A percentile compares a stretch with the other conserved stretches of the same genome.
phyloP scores from a whole-genome alignment of 495 filamentous ascomycete species.

The Trichocladium uniseriatum region DNA sequence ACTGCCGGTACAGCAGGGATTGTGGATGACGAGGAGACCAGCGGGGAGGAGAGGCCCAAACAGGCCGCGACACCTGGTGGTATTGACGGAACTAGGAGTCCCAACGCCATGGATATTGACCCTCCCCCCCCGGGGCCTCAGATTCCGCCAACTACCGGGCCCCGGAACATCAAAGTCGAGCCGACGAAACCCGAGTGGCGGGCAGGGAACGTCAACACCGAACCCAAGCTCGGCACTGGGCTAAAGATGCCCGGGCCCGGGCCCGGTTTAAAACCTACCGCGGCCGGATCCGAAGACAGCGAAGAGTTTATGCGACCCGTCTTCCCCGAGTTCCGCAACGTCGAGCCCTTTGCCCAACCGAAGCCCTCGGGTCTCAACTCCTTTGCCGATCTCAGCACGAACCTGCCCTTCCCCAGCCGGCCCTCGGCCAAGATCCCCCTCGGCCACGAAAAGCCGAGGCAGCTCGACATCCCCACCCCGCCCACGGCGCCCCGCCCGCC shows the following conservation, averaged over 20 bases:
- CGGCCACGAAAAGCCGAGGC: constrained; percentile 22
- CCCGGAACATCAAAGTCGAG: constrained; percentile 39
- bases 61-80: constrained; percentile 8
- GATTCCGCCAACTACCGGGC: constrained; percentile 15
- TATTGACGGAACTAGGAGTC: constrained; percentile 22
- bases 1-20: constrained; percentile 36
- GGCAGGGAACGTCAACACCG: constrained; percentile 29
- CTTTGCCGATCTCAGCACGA: constrained; percentile 55
- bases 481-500: constrained; percentile 48
- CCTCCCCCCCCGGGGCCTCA: constrained; percentile 26
- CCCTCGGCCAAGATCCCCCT: constrained; percentile 41
- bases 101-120: constrained; percentile 51
- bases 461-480: constrained; percentile 49
- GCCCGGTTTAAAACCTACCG: constrained; percentile 17
- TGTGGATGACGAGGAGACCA: constrained; percentile 37
- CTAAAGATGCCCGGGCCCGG: constrained; percentile 14
- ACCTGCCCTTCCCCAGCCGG: constrained; percentile 64
- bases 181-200: constrained; percentile 43
- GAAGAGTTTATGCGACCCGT: constrained; percentile 41
- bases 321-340: constrained; percentile 55
- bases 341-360: constrained; percentile 50
- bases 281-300: constrained; percentile 34
- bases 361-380: constrained; percentile 48
- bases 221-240: constrained; percentile 8
- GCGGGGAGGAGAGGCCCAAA: constrained; percentile 26